A percentile compares a stretch with the other conserved stretches of the same genome.
Evolutionary conservation across 306 rosid species (phyloP).

Genomic region (Pterocarpus santalinus): DNA sequence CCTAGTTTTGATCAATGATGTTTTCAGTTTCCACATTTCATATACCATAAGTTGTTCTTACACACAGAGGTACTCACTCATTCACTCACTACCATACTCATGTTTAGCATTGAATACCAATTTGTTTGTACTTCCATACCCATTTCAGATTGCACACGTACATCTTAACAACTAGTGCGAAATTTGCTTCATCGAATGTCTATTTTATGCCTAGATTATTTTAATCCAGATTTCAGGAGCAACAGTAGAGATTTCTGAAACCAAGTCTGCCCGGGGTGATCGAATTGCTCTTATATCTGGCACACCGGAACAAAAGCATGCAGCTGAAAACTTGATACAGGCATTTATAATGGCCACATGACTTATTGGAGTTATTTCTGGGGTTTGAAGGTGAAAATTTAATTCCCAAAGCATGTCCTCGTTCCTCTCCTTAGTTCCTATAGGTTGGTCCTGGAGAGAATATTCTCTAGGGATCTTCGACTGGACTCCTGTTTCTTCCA

Average conservation of each 20-base stretch:
- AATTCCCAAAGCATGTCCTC: constrained; percentile 59
- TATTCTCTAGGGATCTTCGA: constrained; percentile 59
- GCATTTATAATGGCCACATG: constrained; percentile 95
- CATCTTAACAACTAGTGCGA: neutral
- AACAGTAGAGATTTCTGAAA: constrained; percentile 78
- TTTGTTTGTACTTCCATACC: constrained; percentile 28
- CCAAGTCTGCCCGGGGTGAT: constrained; percentile 82
- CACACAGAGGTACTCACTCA: neutral
- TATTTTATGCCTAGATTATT: constrained; percentile 48
- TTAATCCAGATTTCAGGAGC: constrained; percentile 95
- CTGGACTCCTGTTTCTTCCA: constrained; percentile 61
- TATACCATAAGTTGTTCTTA: neutral
- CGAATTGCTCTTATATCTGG: constrained; percentile 92
- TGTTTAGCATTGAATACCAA: constrained; percentile 34
- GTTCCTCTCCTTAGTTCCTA: constrained; percentile 70
- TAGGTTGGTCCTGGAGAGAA: constrained; percentile 72
- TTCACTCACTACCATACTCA: constrained; percentile 4
- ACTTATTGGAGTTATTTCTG: constrained; percentile 52
- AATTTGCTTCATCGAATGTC: constrained; percentile 18
- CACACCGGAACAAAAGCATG: constrained; percentile 87
- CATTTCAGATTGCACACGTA: neutral
- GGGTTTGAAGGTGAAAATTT: constrained; percentile 68
- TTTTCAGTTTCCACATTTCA: constrained; percentile 28
- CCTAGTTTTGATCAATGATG: neutral
- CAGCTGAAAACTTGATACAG: constrained; percentile 98